Evolutionary conservation across 345 rosid species (phyloP), one percentile per base, ranked within the genome.

Genomic region (Raphanus raphanistrum): DNA sequence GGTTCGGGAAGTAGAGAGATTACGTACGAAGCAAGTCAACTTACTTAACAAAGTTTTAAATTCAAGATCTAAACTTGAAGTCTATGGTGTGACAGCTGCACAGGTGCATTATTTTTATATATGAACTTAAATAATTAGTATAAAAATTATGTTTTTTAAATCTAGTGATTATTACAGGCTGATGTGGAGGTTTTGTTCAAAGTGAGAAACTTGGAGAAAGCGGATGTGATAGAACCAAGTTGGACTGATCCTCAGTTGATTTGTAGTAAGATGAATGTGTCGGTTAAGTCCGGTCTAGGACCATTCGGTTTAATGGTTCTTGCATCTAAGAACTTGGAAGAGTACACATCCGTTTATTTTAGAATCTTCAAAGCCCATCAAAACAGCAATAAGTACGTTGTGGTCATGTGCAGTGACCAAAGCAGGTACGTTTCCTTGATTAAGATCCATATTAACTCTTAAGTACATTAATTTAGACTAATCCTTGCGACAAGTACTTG

Each of bases 341-440:
- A 93, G 71, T 82, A 87, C 76, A 90, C 91, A 8, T 82, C 90
- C 26, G 85, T 91, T 16, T 91, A 84, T 77, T 93, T 89, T 31
- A 86, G 90, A 76, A 82, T 91, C 64, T 91, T 90, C 84, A 88
- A 84, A 79, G 45, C 75, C 48, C 74, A 60, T 1, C 48, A 72
- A 63, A 45, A 11, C 6, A 25, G 62, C 68, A 26, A 66, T 63
- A 88, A 86, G 71, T 76, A 82, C 77, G 88, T 81, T 25, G 98
- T 91, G 73, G 85, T 93, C 28, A 88, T 93, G 97, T 91, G 95
- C 81, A 88, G 97, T 83, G 98, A 93, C 84, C 95, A 91, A 77
- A 88, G 87, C 92, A 89, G 88, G 70, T 77, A 79, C 75, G 60
- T 54, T 67, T 16, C 57, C 55, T 48, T 67, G 57, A 76, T 63